These are phyloP conservation scores for Stemphylium vesicarium DNA, from an alignment of 2,329 filamentous ascomycete genomes.

Conservation along the genomic window DNA sequence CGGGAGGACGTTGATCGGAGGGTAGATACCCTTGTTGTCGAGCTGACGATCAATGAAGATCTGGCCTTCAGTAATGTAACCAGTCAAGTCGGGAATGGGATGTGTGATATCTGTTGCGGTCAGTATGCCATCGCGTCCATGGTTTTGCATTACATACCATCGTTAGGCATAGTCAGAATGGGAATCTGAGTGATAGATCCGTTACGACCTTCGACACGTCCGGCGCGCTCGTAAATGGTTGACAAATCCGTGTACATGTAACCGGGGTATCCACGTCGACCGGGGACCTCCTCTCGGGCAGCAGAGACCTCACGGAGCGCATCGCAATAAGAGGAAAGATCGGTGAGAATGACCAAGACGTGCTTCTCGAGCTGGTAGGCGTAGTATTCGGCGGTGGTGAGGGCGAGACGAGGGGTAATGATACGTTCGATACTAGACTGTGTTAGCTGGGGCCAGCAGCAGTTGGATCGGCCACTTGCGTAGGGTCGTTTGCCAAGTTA, in stretches of 20 bases:
- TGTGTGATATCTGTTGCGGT: constrained; percentile 82
- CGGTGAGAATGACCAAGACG: constrained; percentile 97
- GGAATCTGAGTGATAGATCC: constrained; percentile 99
- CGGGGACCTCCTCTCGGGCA: constrained; percentile 96
- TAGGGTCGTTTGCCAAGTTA: constrained; percentile 98
- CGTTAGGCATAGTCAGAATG: constrained; percentile 99
- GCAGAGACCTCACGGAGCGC: constrained; percentile 98
- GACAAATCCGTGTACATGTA: constrained; percentile 99
- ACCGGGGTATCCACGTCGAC: constrained; percentile 98
- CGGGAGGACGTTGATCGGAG: constrained; percentile 96
- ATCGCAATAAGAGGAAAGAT: constrained; percentile 97
- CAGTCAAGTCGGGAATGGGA: constrained; percentile 97
- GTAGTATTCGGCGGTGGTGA: constrained; percentile 99
- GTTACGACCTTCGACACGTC: constrained; percentile 94
- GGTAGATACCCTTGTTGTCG: constrained; percentile 96
- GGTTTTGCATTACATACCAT: constrained; percentile 62
- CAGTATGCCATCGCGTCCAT: constrained; percentile 7
- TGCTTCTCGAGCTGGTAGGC: constrained; percentile 99
- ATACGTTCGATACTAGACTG: constrained; percentile 89
- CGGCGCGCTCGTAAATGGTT: constrained; percentile 98
- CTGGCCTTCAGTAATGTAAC: constrained; percentile 98
- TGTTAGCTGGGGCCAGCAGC: constrained; percentile 23
- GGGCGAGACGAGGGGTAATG: constrained; percentile 95
- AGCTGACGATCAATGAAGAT: constrained; percentile 96
- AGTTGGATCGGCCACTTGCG: constrained; percentile 64